Conservation (phyloP, 345 rosid species). For the Eucalyptus pauciflora region DNA sequence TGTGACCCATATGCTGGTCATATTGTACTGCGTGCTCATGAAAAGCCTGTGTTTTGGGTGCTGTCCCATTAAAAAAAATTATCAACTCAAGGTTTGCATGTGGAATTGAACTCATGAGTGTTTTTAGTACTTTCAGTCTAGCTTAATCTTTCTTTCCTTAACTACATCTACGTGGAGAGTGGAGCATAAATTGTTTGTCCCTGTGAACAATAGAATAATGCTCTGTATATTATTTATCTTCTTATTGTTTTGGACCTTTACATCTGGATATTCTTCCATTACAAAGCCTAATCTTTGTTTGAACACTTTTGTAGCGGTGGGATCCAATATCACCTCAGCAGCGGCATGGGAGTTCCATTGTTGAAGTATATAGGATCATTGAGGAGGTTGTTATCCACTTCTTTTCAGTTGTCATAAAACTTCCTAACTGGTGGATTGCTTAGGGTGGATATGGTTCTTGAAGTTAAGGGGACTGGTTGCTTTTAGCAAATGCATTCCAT, state of each 20-base stretch:
- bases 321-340: slow-evolving; percentile 92
- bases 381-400: slow-evolving; percentile 58
- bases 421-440: not conserved
- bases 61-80: not conserved
- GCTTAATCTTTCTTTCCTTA: not conserved
- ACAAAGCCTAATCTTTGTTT: not conserved
- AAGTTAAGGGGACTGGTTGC: not conserved
- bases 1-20: not conserved
- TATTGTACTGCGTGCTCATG: not conserved
- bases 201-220: not conserved
- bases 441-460: not conserved
- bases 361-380: slow-evolving; percentile 91
- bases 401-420: not conserved
- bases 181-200: not conserved
- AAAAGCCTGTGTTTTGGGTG: not conserved
- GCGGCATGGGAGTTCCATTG: slow-evolving; percentile 90
- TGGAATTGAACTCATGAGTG: not conserved
- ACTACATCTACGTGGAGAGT: not conserved
- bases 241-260: not conserved
- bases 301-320: slow-evolving; percentile 53
- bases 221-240: not conserved
- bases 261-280: not conserved
- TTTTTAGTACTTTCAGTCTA: not conserved
- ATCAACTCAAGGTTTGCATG: not conserved
- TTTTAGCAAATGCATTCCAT: not conserved